phyloP scores from a whole-genome alignment of 2,329 filamentous ascomycete genomes.

The Diaporthe amygdali region DNA sequence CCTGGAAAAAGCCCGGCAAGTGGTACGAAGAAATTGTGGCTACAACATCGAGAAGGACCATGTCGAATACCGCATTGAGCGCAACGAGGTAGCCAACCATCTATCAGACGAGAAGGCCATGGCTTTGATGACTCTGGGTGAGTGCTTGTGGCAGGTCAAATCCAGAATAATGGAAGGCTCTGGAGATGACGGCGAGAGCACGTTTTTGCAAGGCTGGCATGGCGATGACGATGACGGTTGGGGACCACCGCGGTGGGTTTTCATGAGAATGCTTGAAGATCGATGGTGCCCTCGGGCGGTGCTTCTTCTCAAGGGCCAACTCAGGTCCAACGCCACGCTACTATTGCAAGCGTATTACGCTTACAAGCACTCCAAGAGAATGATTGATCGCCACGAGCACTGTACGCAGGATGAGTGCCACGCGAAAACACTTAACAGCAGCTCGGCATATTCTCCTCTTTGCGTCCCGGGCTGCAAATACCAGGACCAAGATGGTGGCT shows the following conservation, averaged over 20 bases:
- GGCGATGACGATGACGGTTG: not conserved
- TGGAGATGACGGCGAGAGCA: not conserved
- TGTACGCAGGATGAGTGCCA: not conserved
- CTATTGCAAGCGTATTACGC: not conserved
- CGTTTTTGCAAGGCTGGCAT: not conserved
- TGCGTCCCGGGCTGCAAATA: not conserved
- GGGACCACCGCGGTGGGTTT: not conserved
- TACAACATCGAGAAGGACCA: not conserved
- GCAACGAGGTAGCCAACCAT: not conserved
- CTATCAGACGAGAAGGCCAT: not conserved
- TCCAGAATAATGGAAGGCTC: not conserved
- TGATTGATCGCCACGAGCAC: not conserved
- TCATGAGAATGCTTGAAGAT: not conserved
- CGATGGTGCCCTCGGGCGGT: not conserved
- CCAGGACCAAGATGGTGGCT: not conserved
- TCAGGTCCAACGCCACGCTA: not conserved
- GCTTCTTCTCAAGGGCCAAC: not conserved
- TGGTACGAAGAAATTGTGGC: not conserved
- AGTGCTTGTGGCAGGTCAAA: not conserved
- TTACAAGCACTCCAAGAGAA: not conserved
- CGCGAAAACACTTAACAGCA: not conserved
- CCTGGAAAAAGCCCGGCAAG: not conserved
- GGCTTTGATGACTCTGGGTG: not conserved
- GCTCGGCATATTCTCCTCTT: not conserved
- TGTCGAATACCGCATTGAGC: not conserved